Evolutionary conservation across 2,329 filamentous ascomycete genomes (phyloP).

Genomic region (Blumeriella jaapii): DNA sequence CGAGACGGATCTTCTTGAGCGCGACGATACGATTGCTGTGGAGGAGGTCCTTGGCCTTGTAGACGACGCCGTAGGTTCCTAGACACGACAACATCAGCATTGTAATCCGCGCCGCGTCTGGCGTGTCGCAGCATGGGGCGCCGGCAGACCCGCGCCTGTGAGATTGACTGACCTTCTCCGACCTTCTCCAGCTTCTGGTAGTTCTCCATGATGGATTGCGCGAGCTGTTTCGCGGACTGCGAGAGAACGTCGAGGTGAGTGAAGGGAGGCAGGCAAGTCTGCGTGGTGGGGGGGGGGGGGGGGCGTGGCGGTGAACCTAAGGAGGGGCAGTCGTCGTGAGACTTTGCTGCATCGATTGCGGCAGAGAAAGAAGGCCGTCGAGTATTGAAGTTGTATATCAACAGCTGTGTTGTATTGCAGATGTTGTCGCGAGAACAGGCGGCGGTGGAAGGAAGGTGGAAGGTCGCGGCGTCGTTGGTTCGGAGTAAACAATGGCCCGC

Average conservation of each 20-base stretch:
- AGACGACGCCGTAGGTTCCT: conserved; percentile 93
- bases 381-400: conserved; percentile 2
- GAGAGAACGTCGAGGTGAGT: conserved; percentile 24
- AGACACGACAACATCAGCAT: conserved; percentile 16
- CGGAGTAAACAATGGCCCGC: conserved; percentile 13
- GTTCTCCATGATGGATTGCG: conserved; percentile 77
- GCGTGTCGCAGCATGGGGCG: not conserved
- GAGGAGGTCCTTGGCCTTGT: conserved; percentile 81
- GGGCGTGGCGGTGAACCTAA: conserved; percentile 24
- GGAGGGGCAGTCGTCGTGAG: conserved; percentile 22
- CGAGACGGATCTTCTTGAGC: conserved; percentile 89
- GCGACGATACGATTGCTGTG: conserved; percentile 79
- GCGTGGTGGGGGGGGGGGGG: conserved; percentile 18
- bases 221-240: conserved; percentile 7
- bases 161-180: conserved; percentile 62
- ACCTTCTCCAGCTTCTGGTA: conserved; percentile 97
- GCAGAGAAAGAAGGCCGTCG: conserved; percentile 7
- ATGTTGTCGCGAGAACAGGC: no score
- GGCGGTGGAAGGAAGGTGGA: conserved; percentile 12
- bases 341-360: conserved; percentile 15
- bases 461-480: conserved; percentile 13
- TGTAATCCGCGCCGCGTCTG: conserved; percentile 2
- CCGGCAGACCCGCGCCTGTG: not conserved
- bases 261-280: conserved; percentile 24
- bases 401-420: conserved; percentile 5